phyloP scores from a whole-genome alignment of 805 yeast species.

The Metschnikowia hibisci region DNA sequence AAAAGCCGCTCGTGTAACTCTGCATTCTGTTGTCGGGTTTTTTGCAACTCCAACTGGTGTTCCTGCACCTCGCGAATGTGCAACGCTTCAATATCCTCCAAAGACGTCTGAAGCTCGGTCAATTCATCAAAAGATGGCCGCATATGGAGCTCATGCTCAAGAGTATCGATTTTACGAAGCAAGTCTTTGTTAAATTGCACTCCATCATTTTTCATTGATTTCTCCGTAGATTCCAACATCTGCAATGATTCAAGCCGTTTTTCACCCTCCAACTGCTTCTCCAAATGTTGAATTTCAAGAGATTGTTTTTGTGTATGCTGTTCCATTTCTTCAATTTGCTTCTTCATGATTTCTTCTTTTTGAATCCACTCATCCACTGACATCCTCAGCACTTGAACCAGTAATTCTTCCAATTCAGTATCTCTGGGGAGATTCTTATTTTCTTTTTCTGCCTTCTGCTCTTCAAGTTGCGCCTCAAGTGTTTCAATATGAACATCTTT shows the following conservation, averaged over 20 bases:
- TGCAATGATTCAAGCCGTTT: too few relatives aligned
- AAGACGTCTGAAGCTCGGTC: constrained; percentile 39
- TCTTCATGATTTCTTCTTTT: constrained; percentile 7
- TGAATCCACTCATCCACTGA: constrained; percentile 12
- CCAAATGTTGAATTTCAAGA: background rate
- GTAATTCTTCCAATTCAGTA: constrained; percentile 5
- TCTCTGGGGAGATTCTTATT: background rate
- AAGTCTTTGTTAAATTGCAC: background rate
- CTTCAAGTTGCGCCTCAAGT: constrained; percentile 15
- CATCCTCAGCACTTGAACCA: constrained; percentile 7
- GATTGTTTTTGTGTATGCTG: background rate
- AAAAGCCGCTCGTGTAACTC: constrained; percentile 19
- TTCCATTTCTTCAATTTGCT: constrained; percentile 6
- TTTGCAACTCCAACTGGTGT: constrained; percentile 25
- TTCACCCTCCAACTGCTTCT: background rate
- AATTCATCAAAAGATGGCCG: constrained; percentile 43
- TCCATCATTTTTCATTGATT: background rate
- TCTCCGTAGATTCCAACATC: background rate
- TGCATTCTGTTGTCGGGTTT: constrained; percentile 18
- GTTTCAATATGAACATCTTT: constrained; percentile 14
- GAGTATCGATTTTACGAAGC: constrained; percentile 19
- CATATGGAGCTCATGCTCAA: constrained; percentile 30
- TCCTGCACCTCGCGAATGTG: constrained; percentile 33
- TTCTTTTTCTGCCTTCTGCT: background rate
- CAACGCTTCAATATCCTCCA: constrained; percentile 40